Conservation (phyloP, 2,329 filamentous ascomycete genomes). For the Epichloe amarillans region DNA sequence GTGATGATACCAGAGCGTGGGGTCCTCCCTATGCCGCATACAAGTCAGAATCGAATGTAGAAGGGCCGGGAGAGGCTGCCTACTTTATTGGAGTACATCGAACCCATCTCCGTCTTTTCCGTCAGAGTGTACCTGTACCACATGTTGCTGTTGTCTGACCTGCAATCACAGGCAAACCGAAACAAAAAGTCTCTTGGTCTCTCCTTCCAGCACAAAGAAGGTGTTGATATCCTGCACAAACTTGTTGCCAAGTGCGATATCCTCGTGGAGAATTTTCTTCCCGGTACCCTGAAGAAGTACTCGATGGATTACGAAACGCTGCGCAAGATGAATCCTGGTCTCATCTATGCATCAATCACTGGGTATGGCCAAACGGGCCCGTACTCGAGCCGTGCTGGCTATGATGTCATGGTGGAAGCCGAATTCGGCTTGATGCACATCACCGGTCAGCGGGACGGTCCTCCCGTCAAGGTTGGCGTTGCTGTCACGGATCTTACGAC, state of each 20-base stretch:
- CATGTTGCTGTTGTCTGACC: background rate
- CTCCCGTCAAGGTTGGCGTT: conserved; percentile 93
- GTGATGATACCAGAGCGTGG: conserved; percentile 93
- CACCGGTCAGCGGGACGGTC: conserved; percentile 74
- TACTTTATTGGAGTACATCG: conserved; percentile 75
- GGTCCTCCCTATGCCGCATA: conserved; percentile 87
- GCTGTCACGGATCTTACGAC: conserved; percentile 95
- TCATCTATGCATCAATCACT: conserved; percentile 94
- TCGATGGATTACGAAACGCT: conserved; percentile 76
- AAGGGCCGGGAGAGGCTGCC: conserved; percentile 79
- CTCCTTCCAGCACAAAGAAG: conserved; percentile 75
- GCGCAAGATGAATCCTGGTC: conserved; percentile 63
- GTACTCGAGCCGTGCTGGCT: conserved; percentile 75
- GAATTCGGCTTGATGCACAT: conserved; percentile 99
- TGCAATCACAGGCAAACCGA: conserved; percentile 58
- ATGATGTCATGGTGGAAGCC: conserved; percentile 99
- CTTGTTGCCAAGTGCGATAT: conserved; percentile 79
- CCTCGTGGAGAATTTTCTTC: conserved; percentile 92
- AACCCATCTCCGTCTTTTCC: background rate
- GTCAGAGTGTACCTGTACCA: background rate
- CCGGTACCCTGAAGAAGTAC: conserved; percentile 81
- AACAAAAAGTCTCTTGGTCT: conserved; percentile 93
- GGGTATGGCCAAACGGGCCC: conserved; percentile 95
- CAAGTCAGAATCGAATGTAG: conserved; percentile 38
- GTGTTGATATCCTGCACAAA: conserved; percentile 76